These are phyloP conservation scores for Linum usitatissimum DNA, from an alignment of 345 rosid species.

Conservation along the genomic window DNA sequence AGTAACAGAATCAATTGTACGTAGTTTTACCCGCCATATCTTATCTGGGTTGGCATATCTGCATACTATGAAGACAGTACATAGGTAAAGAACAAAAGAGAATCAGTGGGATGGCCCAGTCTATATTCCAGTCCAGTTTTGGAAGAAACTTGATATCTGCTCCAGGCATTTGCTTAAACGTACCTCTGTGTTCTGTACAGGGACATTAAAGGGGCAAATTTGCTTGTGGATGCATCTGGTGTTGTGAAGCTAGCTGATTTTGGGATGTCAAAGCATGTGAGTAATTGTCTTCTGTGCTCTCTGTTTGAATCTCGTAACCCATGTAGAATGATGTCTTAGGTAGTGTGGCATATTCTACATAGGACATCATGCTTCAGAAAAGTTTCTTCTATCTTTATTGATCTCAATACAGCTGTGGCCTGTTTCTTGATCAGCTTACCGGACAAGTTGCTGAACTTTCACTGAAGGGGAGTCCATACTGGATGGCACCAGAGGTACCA, in stretches of 20 bases:
- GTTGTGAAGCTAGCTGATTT: conserved; percentile 95
- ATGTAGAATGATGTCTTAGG: neutral
- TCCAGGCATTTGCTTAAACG: no score
- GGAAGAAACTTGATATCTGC: neutral
- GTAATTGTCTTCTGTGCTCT: conserved; percentile 12
- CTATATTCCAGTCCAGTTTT: neutral
- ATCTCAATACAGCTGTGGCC: neutral
- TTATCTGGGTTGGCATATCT: conserved; percentile 80
- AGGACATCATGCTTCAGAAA: no score
- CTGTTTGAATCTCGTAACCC: neutral
- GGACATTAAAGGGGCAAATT: conserved; percentile 97
- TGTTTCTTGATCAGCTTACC: conserved; percentile 47
- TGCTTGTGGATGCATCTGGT: conserved; percentile 93
- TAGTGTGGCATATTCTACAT: neutral
- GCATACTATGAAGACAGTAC: conserved; percentile 81
- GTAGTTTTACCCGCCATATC: conserved; percentile 90
- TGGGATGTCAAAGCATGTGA: conserved; percentile 98
- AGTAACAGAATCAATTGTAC: conserved; percentile 82
- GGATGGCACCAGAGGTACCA: conserved; percentile 99
- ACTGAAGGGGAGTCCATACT: conserved; percentile 88
- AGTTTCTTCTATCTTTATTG: no score
- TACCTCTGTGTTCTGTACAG: conserved; percentile 21
- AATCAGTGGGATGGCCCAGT: no score
- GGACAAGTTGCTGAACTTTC: conserved; percentile 89
- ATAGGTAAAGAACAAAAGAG: conserved; percentile 36